Conservation (phyloP, 352 stramenopile species). For the Globisporangium ultimum region DNA sequence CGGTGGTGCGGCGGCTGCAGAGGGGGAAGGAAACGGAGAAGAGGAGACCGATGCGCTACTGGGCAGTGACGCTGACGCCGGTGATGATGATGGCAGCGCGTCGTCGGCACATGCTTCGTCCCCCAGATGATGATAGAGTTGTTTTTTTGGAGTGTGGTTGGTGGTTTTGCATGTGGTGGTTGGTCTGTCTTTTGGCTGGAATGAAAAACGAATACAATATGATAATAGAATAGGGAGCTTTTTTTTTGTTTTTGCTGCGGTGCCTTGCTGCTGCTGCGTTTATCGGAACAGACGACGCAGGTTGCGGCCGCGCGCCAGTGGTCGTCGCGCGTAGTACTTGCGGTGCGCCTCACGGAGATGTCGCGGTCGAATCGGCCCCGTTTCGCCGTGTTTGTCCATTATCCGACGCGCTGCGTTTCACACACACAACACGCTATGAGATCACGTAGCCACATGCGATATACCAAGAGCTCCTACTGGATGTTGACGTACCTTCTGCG, state of each 20-base stretch:
- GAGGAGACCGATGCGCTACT: slow-evolving; percentile 2
- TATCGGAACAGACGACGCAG: slow-evolving; percentile 54
- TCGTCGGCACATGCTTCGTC: slow-evolving; percentile 2
- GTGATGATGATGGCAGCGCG: slow-evolving; percentile 18
- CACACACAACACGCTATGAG: not conserved
- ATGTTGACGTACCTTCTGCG: slow-evolving; percentile 45
- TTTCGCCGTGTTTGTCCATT: slow-evolving; percentile 79
- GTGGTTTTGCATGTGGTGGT: too few species aligned
- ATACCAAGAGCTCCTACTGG: not conserved
- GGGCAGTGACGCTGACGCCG: slow-evolving; percentile 14
- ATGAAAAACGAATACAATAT: slow-evolving; percentile 2
- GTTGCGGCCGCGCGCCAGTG: slow-evolving; percentile 55
- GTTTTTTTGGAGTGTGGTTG: too few species aligned
- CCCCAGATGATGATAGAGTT: slow-evolving; percentile 13
- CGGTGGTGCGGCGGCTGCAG: slow-evolving; percentile 3
- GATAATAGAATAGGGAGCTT: slow-evolving; percentile 20
- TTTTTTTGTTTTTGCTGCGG: slow-evolving; percentile 5
- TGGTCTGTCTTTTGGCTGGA: too few species aligned
- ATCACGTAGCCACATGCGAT: not conserved
- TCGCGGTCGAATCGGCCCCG: slow-evolving; percentile 64
- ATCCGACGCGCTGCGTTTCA: slow-evolving; percentile 51
- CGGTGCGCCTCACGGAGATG: slow-evolving; percentile 76
- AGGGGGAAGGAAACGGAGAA: not conserved
- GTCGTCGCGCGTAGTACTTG: slow-evolving; percentile 82
- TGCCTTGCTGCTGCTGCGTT: not conserved